Evolutionary conservation across 345 rosid genomes (phyloP).

Genomic region (Fremontodendron californicum): DNA sequence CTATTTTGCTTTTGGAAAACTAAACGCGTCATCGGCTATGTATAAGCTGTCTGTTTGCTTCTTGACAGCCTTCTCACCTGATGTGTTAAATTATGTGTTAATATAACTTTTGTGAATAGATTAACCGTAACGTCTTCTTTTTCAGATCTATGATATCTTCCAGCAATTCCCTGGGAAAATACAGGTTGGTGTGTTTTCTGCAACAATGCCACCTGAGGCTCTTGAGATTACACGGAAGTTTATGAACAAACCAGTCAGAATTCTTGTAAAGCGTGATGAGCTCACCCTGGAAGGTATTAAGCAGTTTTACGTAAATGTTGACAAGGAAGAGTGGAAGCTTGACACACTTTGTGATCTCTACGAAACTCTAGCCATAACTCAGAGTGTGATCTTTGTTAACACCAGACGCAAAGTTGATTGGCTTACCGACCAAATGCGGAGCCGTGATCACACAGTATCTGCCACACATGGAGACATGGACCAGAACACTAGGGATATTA

Average conservation of each 20-base stretch:
- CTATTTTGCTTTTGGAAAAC: too few species aligned
- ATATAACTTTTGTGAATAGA: neutral
- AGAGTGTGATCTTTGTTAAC: slow-evolving; percentile 52
- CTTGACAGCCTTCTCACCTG: neutral
- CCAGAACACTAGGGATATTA: slow-evolving; percentile 49
- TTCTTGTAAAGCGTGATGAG: slow-evolving; percentile 53
- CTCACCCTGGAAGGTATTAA: slow-evolving; percentile 52
- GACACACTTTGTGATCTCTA: slow-evolving; percentile 30
- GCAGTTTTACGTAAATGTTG: slow-evolving; percentile 46
- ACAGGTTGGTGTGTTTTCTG: slow-evolving; percentile 55
- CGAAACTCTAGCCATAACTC: slow-evolving; percentile 40
- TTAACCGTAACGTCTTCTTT: neutral
- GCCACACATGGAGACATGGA: slow-evolving; percentile 56
- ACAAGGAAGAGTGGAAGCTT: slow-evolving; percentile 31
- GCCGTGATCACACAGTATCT: slow-evolving; percentile 53
- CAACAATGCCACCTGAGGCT: slow-evolving; percentile 62
- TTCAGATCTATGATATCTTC: slow-evolving; percentile 49
- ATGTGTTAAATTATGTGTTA: neutral
- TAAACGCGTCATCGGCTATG: neutral
- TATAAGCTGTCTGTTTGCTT: neutral
- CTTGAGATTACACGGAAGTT: slow-evolving; percentile 49
- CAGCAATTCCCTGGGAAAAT: slow-evolving; percentile 48
- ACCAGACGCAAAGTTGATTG: slow-evolving; percentile 60
- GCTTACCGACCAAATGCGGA: slow-evolving; percentile 47
- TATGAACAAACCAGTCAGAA: slow-evolving; percentile 52